A percentile compares a stretch with the other conserved stretches of the same genome.
These are phyloP conservation scores for Chlamydomonas eustigma DNA, from an alignment of 139 green algal genomes.

Conservation along the genomic window DNA sequence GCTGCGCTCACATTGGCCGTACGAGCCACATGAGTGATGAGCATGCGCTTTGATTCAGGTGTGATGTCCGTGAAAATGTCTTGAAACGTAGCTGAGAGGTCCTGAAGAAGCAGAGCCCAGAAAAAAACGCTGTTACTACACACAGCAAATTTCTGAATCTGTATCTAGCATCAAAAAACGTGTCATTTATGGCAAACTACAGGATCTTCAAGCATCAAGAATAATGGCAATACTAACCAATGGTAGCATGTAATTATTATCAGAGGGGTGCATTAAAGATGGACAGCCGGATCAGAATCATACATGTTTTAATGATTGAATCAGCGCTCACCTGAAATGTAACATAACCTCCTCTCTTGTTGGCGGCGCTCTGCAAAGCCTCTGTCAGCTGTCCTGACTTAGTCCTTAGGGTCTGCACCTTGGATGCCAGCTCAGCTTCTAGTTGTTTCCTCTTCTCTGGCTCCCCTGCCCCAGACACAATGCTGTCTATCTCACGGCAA, in stretches of 20 bases:
- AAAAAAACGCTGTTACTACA: too few species aligned
- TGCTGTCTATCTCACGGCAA: constrained; percentile 11
- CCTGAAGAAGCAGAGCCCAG: background rate
- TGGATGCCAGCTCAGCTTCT: background rate
- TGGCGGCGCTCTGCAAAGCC: background rate
- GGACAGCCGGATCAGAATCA: too few species aligned
- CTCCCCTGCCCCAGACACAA: constrained; percentile 1
- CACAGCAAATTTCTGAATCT: too few species aligned
- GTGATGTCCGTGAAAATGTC: constrained; percentile 11
- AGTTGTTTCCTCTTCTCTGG: background rate
- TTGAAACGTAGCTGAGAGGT: constrained; percentile 4
- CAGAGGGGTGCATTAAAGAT: too few species aligned
- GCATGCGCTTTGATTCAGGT: constrained; percentile 10
- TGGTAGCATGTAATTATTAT: too few species aligned
- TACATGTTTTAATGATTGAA: background rate
- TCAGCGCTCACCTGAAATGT: constrained; percentile 13
- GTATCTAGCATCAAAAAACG: too few species aligned
- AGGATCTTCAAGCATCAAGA: too few species aligned
- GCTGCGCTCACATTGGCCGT: constrained; percentile 5
- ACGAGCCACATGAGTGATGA: constrained; percentile 27
- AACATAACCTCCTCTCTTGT: constrained; percentile 20
- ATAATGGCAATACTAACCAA: too few species aligned
- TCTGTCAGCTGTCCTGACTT: background rate
- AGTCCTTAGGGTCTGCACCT: background rate
- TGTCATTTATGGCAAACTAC: too few species aligned